phyloP scores from a whole-genome alignment of 73 alveolate genomes.

The Tetrahymena elliotti region DNA sequence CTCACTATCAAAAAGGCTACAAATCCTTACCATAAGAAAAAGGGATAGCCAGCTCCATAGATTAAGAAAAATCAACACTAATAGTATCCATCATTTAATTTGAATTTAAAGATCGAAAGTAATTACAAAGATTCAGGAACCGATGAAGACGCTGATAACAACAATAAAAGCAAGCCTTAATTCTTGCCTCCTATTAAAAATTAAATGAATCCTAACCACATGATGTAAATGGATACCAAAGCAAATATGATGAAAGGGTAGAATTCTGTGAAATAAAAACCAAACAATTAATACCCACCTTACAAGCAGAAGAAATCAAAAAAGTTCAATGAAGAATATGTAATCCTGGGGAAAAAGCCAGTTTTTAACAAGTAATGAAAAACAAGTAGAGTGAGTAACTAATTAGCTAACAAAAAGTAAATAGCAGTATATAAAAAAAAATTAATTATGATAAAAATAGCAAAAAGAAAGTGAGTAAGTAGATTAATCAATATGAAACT shows the following conservation, averaged over 20 bases:
- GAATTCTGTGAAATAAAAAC: not conserved
- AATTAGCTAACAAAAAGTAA: not conserved
- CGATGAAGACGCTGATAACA: not conserved
- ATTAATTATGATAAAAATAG: not conserved
- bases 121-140: not conserved
- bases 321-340: not conserved
- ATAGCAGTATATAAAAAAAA: not conserved
- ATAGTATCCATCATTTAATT: not conserved
- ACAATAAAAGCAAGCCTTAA: not conserved
- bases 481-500: no score
- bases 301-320: not conserved
- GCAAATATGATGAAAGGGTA: not conserved
- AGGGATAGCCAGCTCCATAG: not conserved
- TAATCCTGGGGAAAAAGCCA: not conserved
- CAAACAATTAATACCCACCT: not conserved
- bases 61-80: not conserved
- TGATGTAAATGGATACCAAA: not conserved
- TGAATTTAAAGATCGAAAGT: not conserved
- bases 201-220: not conserved
- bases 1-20: not conserved
- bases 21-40: not conserved
- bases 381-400: not conserved
- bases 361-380: not conserved
- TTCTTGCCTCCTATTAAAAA: not conserved
- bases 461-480: no score